Conservation (phyloP, 2,329 filamentous ascomycete species). For the Trichoderma cornu-damae region DNA sequence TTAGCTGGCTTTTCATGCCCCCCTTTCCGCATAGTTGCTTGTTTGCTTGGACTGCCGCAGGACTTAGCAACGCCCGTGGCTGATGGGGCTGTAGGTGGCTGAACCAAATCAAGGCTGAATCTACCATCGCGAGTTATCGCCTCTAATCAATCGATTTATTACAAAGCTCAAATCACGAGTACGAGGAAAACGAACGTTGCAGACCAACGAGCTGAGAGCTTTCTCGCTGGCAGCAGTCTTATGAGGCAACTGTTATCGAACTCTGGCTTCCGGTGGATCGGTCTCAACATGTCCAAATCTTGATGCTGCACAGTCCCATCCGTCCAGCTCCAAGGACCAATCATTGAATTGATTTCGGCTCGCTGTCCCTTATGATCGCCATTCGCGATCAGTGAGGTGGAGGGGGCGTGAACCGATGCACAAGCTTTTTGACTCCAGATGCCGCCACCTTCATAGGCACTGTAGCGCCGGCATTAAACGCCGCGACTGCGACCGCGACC, state of each 20-base stretch:
- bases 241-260: neutral
- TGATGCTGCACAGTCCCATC: neutral
- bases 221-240: neutral
- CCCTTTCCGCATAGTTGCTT: slow-evolving; percentile 8
- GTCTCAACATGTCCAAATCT: neutral
- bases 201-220: neutral
- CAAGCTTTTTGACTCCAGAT: slow-evolving; percentile 6
- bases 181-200: neutral
- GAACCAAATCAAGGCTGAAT: neutral
- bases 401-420: slow-evolving; percentile 5
- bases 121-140: neutral
- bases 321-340: neutral
- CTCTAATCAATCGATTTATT: neutral
- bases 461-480: slow-evolving; percentile 4
- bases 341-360: neutral
- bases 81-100: slow-evolving; percentile 4
- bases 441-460: no score
- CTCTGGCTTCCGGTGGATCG: neutral
- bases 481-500: slow-evolving; percentile 10
- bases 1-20: slow-evolving; percentile 4
- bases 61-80: neutral
- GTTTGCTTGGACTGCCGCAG: neutral
- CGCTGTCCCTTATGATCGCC: slow-evolving; percentile 11
- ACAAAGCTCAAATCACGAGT: neutral
- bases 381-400: slow-evolving; percentile 3